Base-by-base conservation (phyloP, 2,329 filamentous ascomycete genomes). In the Incumbomyces lentus region DNA sequence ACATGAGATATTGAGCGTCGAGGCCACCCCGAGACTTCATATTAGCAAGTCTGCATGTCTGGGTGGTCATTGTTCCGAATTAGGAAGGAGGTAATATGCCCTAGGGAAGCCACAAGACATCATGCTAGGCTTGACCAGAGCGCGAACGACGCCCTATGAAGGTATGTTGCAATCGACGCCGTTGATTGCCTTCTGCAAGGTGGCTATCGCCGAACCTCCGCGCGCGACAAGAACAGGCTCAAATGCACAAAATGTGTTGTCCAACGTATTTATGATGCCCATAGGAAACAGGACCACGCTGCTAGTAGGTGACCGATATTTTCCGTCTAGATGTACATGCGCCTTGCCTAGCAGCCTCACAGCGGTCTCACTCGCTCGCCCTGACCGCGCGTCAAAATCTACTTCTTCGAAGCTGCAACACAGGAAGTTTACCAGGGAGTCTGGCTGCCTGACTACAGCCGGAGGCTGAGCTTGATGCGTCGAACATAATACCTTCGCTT, bases 91-190 rank as follows among this genome's bases (percentile, higher is more conserved):
- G n/a, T 32, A 17, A 30, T 17, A 45, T 40, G 44, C 44, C 47
- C 14, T 54, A 58, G 33, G 58, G 61, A 47, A 50, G 62, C 3
- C 64, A 67, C 48, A 59, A 55, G 34, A 67, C 66, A 51, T 67
- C 64, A n/a, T 58, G 62, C 35, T 61, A 60, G 48, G 65, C 64
- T 18, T 67, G 64, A 40, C 29, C 55, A 6, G 58, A 64, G 50
- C 67, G 64, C 47, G 67, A 67, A 49, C 58, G 58, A 18, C 59
- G 64, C 7, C 64, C 66, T 48, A 57, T 66, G 37, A 66, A 65
- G 53, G 64, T 65, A 52, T 32, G 46, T 17, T 14, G 33, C 6
- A 35, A 14, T 17, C 33, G n/a, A 4, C 16, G n/a, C 16, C 12
- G 33, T 26, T 26, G 4, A 26, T 26, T 26, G 8, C 5, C 5